These are phyloP conservation scores for Balakata baccata DNA, from an alignment of 345 rosid genomes.

Conservation along the genomic window DNA sequence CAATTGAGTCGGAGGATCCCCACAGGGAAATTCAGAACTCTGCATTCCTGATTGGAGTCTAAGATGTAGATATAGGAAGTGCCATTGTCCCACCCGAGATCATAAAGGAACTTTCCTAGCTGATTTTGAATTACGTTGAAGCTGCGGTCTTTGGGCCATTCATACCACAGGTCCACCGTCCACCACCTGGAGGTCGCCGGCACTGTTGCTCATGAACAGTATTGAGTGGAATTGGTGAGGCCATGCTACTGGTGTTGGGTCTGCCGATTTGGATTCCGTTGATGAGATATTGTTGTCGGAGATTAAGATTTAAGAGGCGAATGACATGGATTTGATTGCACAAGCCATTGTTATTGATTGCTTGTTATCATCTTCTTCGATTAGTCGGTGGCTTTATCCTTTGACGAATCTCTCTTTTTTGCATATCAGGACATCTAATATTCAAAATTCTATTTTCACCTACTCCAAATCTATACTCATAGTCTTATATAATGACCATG, in stretches of 20 bases:
- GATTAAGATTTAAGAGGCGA: slow-evolving; percentile 2
- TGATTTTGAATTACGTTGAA: slow-evolving; percentile 67
- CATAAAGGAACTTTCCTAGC: slow-evolving; percentile 49
- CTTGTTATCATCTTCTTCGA: background rate
- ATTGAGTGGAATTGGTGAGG: slow-evolving; percentile 60
- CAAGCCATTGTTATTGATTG: slow-evolving; percentile 26
- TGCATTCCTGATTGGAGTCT: slow-evolving; percentile 41
- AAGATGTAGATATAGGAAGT: slow-evolving; percentile 50
- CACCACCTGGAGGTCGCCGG: slow-evolving; percentile 43
- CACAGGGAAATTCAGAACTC: slow-evolving; percentile 41
- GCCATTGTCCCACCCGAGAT: slow-evolving; percentile 67
- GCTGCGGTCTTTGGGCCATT: slow-evolving; percentile 62
- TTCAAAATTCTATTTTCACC: too few species aligned
- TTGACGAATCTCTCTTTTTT: background rate
- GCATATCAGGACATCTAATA: background rate
- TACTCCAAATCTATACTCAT: too few species aligned
- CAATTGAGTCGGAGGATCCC: slow-evolving; percentile 56
- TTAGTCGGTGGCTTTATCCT: background rate
- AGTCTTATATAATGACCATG: too few species aligned
- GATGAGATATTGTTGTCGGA: background rate
- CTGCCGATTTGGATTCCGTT: slow-evolving; percentile 19
- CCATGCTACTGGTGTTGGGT: slow-evolving; percentile 59
- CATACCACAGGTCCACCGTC: slow-evolving; percentile 70
- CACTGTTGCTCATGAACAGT: slow-evolving; percentile 52
- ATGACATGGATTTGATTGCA: background rate